Percentiles rank a stretch among this genome's conserved stretches.
Evolutionary conservation across 2,329 filamentous ascomycete genomes (phyloP).

Genomic region (Aspergillus latus): DNA sequence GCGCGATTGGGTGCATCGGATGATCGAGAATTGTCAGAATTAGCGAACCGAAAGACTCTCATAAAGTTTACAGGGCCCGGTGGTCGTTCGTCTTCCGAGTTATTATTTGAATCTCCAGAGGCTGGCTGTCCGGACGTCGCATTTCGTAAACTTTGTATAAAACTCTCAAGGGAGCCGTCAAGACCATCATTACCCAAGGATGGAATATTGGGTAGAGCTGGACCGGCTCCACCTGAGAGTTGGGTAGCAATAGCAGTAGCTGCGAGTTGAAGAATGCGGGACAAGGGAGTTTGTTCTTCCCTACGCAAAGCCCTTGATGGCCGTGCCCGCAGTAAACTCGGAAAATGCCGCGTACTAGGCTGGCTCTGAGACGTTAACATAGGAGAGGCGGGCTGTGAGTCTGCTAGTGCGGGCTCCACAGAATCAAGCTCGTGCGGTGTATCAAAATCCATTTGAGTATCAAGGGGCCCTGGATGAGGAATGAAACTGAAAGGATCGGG

Average conservation of each 20-base stretch:
- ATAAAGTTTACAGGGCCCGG: conserved; percentile 65
- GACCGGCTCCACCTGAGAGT: conserved; percentile 60
- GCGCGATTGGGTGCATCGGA: conserved; percentile 24
- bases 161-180: conserved; percentile 63
- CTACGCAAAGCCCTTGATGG: conserved; percentile 54
- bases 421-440: conserved; percentile 45
- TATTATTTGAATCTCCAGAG: conserved; percentile 36
- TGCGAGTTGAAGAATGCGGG: conserved; percentile 61
- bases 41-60: conserved; percentile 67
- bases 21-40: conserved; percentile 43
- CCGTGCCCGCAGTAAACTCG: conserved; percentile 51
- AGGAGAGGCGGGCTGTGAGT: conserved; percentile 30
- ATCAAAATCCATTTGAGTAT: conserved; percentile 43
- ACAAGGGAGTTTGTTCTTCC: conserved; percentile 64
- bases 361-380: conserved; percentile 31
- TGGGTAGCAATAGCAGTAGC: conserved; percentile 65
- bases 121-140: conserved; percentile 56
- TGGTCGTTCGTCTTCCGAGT: conserved; percentile 41
- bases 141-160: conserved; percentile 63
- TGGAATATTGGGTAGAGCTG: conserved; percentile 56
- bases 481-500: conserved; percentile 36
- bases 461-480: conserved; percentile 39
- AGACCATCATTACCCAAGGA: conserved; percentile 56
- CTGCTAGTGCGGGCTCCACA: conserved; percentile 39
- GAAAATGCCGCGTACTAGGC: conserved; percentile 39